These are phyloP conservation scores for Rhizopus delemar DNA, from an alignment of 371 early-diverging fungal species.

Conservation along the genomic window DNA sequence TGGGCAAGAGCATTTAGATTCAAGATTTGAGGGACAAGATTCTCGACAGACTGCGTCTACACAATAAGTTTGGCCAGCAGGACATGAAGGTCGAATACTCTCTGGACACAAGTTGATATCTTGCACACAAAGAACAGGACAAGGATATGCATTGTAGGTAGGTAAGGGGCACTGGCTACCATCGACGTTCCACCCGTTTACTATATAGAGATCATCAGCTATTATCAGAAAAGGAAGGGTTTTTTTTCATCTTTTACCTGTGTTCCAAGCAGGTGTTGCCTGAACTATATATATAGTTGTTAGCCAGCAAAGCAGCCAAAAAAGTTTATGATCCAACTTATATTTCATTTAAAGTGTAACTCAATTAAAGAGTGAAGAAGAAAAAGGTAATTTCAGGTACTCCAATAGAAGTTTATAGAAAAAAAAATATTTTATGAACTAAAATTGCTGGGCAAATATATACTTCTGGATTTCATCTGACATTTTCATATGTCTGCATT, in stretches of 20 bases:
- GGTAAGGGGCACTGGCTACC: conserved; percentile 52
- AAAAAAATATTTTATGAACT: background rate
- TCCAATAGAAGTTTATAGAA: background rate
- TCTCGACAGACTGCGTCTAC: conserved; percentile 52
- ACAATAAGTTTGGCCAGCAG: conserved; percentile 46
- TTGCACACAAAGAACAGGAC: conserved; percentile 54
- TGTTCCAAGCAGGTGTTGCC: conserved; percentile 12
- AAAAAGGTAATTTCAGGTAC: background rate
- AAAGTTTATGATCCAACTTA: background rate
- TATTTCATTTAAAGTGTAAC: conserved; percentile 1
- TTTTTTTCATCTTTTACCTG: background rate
- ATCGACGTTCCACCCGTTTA: conserved; percentile 48
- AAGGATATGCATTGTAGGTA: conserved; percentile 41
- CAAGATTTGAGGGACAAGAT: conserved; percentile 30
- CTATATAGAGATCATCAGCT: conserved; percentile 20
- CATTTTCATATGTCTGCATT: background rate
- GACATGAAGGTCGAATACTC: conserved; percentile 32
- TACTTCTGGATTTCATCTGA: background rate
- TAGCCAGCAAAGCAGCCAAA: background rate
- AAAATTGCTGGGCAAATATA: background rate
- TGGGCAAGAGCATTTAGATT: conserved; percentile 39
- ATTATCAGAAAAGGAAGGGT: too few species aligned
- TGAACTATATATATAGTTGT: background rate
- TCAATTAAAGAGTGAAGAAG: background rate
- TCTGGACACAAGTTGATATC: conserved; percentile 42